Base-by-base conservation (phyloP, 2,329 filamentous ascomycete genomes). In the Diaporthe vaccinii region DNA sequence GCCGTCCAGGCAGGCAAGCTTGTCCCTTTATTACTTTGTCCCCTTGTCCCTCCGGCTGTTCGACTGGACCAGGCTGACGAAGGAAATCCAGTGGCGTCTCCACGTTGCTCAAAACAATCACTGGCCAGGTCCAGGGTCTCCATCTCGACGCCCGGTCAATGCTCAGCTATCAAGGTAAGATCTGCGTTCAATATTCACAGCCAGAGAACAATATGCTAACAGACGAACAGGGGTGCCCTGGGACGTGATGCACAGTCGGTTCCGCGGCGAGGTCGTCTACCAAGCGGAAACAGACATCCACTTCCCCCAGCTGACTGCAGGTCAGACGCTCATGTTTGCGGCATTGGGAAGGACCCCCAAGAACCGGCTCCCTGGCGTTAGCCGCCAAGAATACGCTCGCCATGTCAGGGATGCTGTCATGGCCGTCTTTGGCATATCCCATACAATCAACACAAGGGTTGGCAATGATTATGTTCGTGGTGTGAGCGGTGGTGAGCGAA, bases 231-330 rank as follows among this genome's bases (percentile, higher is more conserved):
- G 92, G 78, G 88, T 95, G 79, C 86, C 90, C 2, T 89, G 93
- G 74, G 85, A 93, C 80, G 90, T 94, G 81, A 96, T 97, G 93
- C 91, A 94, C 84, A 91, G 90, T 14, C 87, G 90, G 77, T 95
- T 96, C 85, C 92, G 94, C 41, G 95, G 95, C 78, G 95, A 97
- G 84, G 94, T 93, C 77, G 96, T 97, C 82, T 97, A 97, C 84
- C 95, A 93, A 0, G 94, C 94, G 76, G 94, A 97, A 83, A 92
- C 94, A 51, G 95, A 97, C 82, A 92, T 94, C 5, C 94, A 96
- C 84, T 96, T 96, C 80, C 93, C 94, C 17, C 90, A 92, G 84
- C 84, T 96, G 79, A 92, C 90, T 2, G 94, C 96, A 59, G 93
- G 93, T 70, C 93, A 96, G 79, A 97, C 94, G 1, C 87, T 96